These are phyloP conservation scores for Simmondsia chinensis DNA, from an alignment of 148 eudicot species.

Conservation along the genomic window DNA sequence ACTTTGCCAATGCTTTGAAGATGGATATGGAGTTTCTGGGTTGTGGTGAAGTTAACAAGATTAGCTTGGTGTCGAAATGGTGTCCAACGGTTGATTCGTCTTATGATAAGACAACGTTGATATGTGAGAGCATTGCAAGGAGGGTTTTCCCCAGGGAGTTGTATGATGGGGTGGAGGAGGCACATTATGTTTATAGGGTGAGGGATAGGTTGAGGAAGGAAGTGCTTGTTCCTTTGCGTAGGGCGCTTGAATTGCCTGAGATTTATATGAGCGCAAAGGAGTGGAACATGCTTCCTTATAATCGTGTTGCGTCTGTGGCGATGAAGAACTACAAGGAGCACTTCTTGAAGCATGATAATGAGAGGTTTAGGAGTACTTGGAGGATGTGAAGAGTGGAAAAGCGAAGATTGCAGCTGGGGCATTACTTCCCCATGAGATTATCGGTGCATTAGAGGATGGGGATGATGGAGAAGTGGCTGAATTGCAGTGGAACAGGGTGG, in stretches of 20 bases:
- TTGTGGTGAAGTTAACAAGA: background rate
- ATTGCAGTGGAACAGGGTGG: constrained; percentile 50
- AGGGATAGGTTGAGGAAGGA: constrained; percentile 41
- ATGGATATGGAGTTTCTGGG: constrained; percentile 2
- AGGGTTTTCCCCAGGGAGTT: constrained; percentile 30
- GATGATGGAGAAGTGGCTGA: constrained; percentile 24
- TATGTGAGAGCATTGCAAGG: constrained; percentile 13
- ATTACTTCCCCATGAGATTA: constrained; percentile 43
- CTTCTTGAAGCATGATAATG: constrained; percentile 20
- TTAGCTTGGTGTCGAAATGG: constrained; percentile 7
- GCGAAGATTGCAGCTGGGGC: constrained; percentile 45
- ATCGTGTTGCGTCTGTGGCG: constrained; percentile 42
- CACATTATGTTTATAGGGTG: constrained; percentile 28
- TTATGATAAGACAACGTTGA: constrained; percentile 8
- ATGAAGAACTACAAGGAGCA: constrained; percentile 25
- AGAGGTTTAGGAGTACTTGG: constrained; percentile 25
- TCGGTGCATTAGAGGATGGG: constrained; percentile 10
- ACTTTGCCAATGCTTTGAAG: constrained; percentile 8
- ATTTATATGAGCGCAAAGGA: constrained; percentile 28
- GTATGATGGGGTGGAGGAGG: constrained; percentile 27
- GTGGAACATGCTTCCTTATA: constrained; percentile 29
- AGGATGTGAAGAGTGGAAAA: constrained; percentile 31
- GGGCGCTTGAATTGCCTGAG: constrained; percentile 38
- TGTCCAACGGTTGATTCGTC: constrained; percentile 10
- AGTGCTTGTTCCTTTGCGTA: constrained; percentile 36